phyloP scores from a whole-genome alignment of 139 green algal genomes.

The Chlorella sorokiniana region DNA sequence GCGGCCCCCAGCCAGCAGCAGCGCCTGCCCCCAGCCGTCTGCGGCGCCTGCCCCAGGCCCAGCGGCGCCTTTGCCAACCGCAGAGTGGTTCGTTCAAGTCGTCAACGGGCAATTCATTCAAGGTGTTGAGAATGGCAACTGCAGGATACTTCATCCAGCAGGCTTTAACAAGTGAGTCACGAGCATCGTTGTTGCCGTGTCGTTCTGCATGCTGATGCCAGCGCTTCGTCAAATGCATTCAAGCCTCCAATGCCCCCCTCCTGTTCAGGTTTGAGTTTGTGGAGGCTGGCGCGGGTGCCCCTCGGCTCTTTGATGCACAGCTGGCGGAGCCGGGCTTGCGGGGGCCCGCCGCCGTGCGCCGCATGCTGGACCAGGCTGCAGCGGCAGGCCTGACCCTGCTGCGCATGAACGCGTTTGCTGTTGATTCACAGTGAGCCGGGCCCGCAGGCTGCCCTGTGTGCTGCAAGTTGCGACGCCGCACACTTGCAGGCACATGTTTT shows the following conservation, averaged over 20 bases:
- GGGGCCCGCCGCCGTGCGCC: constrained; percentile 3
- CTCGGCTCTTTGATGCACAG: constrained; percentile 21
- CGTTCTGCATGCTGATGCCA: neutral
- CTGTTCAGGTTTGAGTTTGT: constrained; percentile 39
- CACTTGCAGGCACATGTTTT: too few relatives aligned
- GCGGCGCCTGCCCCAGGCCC: too few relatives aligned
- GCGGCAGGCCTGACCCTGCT: constrained; percentile 36
- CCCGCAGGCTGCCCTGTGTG: neutral
- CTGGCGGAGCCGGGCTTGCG: neutral
- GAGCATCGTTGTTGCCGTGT: neutral
- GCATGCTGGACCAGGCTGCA: constrained; percentile 42
- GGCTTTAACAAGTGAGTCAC: constrained; percentile 36
- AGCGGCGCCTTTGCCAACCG: too few relatives aligned
- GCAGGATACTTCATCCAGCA: constrained; percentile 4
- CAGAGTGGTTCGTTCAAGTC: too few relatives aligned
- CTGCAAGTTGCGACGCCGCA: too few relatives aligned
- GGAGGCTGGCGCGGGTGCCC: constrained; percentile 25
- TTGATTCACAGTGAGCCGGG: constrained; percentile 22
- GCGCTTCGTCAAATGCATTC: neutral
- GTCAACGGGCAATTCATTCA: neutral
- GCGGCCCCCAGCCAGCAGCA: neutral
- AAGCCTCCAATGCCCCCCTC: neutral
- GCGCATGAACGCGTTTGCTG: constrained; percentile 41
- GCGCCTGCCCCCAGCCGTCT: neutral
- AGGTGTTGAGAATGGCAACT: neutral